Evolutionary conservation across 108 stramenopile species (phyloP), one percentile per base, ranked within the genome.

Genomic region (Cylindrotheca fusiformis): DNA sequence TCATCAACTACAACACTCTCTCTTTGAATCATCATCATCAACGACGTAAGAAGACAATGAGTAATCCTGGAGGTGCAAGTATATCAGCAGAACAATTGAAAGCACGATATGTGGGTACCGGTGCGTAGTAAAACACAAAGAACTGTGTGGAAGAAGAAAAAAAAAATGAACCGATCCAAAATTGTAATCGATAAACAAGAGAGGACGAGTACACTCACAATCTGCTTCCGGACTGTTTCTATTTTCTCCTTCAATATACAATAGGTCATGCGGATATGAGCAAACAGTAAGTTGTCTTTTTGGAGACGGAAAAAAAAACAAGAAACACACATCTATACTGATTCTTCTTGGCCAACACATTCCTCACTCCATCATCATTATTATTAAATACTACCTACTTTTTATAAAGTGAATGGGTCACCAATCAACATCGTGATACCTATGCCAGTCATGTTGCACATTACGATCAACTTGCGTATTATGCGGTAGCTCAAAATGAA

Each of bases 341-440:
- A 17, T 22, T n/a, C n/a, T n/a, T n/a, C n/a, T n/a, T n/a, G n/a
- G n/a, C n/a, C 21, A 45, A 45, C 17, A 45, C 17, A 14, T 45
- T 45, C 17, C 44, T 45, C 17, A 46, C 17, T 46, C n/a, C n/a
- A n/a, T 18, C n/a, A 46, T 46, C 45, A 0, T n/a, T n/a, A n/a
- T n/a, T n/a, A n/a, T n/a, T n/a, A n/a, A n/a, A n/a, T n/a, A n/a
- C n/a, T 30, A 17, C 32, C 57, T 21, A 18, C 10, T 25, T 52
- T 27, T 8, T 48, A 32, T 52, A 41, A 44, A 81, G 80, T 68
- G 98, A 99, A 72, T 99, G 94, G 94, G 75, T 91, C 18, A 86
- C 88, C 5, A 99, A 99, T 75, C 95, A 96, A 83, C 98, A 99
- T 72, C 94, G 99, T 25, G 99, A 99, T 81, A 95, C 97, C 4